phyloP scores from a whole-genome alignment of 2,329 filamentous ascomycete genomes.

The Arthroderma sp. region DNA sequence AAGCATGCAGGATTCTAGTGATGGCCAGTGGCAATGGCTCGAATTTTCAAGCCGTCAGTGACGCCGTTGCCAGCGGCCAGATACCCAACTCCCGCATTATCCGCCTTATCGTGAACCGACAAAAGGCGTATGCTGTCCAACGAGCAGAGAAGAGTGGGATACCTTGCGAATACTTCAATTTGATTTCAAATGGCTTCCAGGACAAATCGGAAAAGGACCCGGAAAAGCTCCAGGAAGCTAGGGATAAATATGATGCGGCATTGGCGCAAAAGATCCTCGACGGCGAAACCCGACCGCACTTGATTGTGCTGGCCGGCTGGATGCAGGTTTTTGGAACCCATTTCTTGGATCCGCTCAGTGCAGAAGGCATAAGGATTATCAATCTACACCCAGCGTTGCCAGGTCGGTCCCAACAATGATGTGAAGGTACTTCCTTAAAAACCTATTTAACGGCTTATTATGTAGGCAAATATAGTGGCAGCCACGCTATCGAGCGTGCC shows the following conservation, averaged over 20 bases:
- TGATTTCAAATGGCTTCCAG: conserved; percentile 33
- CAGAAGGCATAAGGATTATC: conserved; percentile 54
- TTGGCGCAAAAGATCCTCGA: conserved; percentile 49
- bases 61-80: conserved; percentile 38
- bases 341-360: conserved; percentile 57
- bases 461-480: conserved; percentile 9
- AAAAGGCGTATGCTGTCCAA: conserved; percentile 50
- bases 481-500: conserved; percentile 61
- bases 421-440: conserved; percentile 18
- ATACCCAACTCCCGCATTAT: conserved; percentile 43
- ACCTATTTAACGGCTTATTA: background rate
- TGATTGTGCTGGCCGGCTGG: conserved; percentile 74
- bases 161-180: conserved; percentile 68
- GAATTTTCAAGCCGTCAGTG: conserved; percentile 67
- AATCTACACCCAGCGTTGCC: conserved; percentile 69
- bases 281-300: conserved; percentile 50
- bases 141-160: conserved; percentile 50
- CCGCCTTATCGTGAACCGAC: conserved; percentile 54
- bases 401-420: conserved; percentile 48
- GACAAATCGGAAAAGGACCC: conserved; percentile 54
- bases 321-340: conserved; percentile 66
- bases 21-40: conserved; percentile 47
- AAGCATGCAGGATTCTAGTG: background rate
- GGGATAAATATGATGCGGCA: conserved; percentile 60
- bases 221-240: conserved; percentile 39